Conservation (phyloP, 2,329 filamentous ascomycete genomes). For the Bimuria novae-zelandiae region DNA sequence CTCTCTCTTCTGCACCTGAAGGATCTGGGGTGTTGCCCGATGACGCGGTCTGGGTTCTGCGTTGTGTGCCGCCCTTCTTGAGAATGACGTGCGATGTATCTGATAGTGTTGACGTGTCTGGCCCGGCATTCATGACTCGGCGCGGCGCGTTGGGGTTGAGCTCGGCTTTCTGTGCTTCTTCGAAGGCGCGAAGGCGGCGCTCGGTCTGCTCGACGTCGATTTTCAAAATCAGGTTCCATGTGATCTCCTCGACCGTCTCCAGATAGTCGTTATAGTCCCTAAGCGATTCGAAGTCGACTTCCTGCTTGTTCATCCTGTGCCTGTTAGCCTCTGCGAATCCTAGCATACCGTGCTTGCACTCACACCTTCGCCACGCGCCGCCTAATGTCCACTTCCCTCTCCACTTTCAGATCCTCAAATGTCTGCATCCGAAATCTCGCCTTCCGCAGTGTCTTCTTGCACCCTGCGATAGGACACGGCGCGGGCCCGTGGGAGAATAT, state of each 20-base stretch:
- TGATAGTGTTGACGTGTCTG: conserved; percentile 20
- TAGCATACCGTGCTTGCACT: conserved; percentile 15
- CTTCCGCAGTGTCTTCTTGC: conserved; percentile 83
- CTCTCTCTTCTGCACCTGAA: conserved; percentile 23
- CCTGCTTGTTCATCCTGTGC: conserved; percentile 78
- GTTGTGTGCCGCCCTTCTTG: conserved; percentile 73
- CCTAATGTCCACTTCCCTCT: conserved; percentile 92
- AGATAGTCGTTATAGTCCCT: conserved; percentile 91
- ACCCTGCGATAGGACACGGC: conserved; percentile 88
- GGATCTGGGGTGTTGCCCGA: conserved; percentile 22
- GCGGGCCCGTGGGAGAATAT: conserved; percentile 92
- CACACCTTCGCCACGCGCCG: conserved; percentile 70
- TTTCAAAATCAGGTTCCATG: conserved; percentile 82
- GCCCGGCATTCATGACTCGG: conserved; percentile 21
- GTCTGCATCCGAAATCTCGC: conserved; percentile 84
- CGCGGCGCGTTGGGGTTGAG: conserved; percentile 52
- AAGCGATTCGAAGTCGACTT: conserved; percentile 89
- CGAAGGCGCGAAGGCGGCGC: conserved; percentile 67
- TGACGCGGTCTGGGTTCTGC: conserved; percentile 47
- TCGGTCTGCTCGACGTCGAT: conserved; percentile 69
- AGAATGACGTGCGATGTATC: conserved; percentile 28
- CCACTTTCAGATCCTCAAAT: conserved; percentile 84
- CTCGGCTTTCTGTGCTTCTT: conserved; percentile 68
- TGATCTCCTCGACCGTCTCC: conserved; percentile 86
- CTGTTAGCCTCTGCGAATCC: neutral